phyloP scores from a whole-genome alignment of 1,284 basidiomycete genomes.

The Irpex sp. region DNA sequence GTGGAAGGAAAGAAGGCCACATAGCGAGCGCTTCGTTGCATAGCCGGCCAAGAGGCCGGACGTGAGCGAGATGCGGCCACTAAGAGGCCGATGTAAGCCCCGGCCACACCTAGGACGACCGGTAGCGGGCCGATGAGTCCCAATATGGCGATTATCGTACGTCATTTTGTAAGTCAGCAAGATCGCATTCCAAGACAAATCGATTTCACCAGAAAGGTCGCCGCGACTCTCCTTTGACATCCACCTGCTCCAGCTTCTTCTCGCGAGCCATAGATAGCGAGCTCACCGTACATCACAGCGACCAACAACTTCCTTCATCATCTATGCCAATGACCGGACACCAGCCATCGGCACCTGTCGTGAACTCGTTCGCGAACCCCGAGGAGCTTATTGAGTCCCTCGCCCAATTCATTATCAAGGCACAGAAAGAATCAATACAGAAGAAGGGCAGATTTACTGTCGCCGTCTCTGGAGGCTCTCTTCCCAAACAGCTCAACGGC shows the following conservation, averaged over 20 bases:
- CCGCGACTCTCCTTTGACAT: neutral
- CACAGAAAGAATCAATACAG: slow-evolving; percentile 87
- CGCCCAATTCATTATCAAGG: slow-evolving; percentile 82
- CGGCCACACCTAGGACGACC: neutral
- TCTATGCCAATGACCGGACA: slow-evolving; percentile 32
- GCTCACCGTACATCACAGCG: neutral
- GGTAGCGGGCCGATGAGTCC: neutral
- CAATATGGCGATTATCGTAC: neutral
- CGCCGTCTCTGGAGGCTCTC: slow-evolving; percentile 90
- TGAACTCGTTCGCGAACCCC: slow-evolving; percentile 69
- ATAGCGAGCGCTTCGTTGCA: too few species aligned
- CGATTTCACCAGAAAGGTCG: neutral
- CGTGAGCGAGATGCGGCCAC: neutral
- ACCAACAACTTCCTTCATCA: neutral
- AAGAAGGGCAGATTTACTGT: slow-evolving; percentile 89
- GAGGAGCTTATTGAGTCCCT: slow-evolving; percentile 61
- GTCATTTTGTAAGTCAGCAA: neutral
- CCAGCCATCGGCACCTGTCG: slow-evolving; percentile 58
- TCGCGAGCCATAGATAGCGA: neutral
- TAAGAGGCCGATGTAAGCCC: neutral
- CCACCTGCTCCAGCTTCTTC: neutral
- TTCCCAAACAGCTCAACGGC: slow-evolving; percentile 80
- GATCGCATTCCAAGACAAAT: neutral
- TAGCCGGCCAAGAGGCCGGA: neutral
- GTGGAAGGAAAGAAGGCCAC: too few species aligned